phyloP scores from a whole-genome alignment of 148 eudicot species.

The Tetragonia tetragonoides region DNA sequence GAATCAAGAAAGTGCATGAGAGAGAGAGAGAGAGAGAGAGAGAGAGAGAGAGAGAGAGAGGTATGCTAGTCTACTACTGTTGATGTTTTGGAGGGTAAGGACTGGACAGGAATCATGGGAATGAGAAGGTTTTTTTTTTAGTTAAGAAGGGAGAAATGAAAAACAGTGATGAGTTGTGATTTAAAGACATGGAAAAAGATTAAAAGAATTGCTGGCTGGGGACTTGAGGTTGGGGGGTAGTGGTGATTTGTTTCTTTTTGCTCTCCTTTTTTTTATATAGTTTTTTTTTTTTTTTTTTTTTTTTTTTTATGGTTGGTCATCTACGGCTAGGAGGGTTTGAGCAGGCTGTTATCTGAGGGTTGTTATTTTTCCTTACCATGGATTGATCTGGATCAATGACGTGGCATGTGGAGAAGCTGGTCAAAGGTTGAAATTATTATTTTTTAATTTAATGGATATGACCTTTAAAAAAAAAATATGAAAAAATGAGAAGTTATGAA shows the following conservation, averaged over 20 bases:
- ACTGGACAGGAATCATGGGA: neutral
- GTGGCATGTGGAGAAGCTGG: slow-evolving; percentile 3
- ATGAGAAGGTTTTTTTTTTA: neutral
- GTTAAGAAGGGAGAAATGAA: neutral
- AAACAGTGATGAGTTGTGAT: slow-evolving; percentile 19
- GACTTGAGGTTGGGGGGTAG: neutral
- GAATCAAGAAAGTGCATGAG: neutral
- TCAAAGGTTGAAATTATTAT: no score
- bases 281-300: neutral
- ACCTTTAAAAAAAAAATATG: no score
- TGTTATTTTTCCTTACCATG: neutral
- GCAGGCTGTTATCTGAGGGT: slow-evolving; percentile 10
- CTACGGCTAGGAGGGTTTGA: neutral
- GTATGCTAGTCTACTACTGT: neutral
- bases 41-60: neutral
- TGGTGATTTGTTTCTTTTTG: neutral
- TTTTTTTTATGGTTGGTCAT: neutral
- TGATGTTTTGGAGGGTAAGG: neutral
- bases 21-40: neutral
- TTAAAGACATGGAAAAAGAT: neutral
- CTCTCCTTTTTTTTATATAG: neutral
- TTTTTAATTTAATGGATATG: no score
- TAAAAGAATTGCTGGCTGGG: no score
- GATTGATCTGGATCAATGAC: slow-evolving; percentile 18
- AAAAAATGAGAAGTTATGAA: no score